Conservation (phyloP, 352 stramenopile genomes). For the Phytopythium ostracodes region DNA sequence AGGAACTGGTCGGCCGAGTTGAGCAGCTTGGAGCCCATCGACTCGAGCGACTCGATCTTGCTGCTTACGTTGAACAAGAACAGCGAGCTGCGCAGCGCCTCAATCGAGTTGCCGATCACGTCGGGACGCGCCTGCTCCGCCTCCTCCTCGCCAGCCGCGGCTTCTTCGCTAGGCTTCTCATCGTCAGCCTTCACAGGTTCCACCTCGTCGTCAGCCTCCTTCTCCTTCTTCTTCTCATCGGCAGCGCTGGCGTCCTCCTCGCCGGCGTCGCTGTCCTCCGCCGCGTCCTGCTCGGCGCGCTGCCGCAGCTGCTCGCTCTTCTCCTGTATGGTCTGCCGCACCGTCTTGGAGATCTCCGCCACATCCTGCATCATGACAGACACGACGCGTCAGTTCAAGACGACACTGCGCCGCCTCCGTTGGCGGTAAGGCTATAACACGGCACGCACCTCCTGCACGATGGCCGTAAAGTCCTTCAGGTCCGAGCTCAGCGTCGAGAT, state of each 20-base stretch:
- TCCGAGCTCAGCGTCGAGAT: constrained; percentile 72
- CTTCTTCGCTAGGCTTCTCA: constrained; percentile 6
- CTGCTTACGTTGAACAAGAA: constrained; percentile 46
- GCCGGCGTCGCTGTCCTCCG: constrained; percentile 14
- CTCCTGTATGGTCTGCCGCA: constrained; percentile 50
- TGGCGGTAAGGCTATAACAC: background rate
- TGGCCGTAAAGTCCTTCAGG: constrained; percentile 62
- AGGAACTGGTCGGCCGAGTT: constrained; percentile 65
- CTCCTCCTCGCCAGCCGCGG: constrained; percentile 1
- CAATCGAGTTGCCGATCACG: constrained; percentile 5
- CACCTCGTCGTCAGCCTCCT: constrained; percentile 3
- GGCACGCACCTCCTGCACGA: constrained; percentile 45
- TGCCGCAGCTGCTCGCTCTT: constrained; percentile 39
- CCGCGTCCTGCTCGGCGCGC: constrained; percentile 23
- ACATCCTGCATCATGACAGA: constrained; percentile 24
- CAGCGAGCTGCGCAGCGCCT: constrained; percentile 33
- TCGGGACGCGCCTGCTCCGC: background rate
- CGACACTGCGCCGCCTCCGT: background rate
- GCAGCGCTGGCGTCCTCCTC: constrained; percentile 11
- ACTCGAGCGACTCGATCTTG: constrained; percentile 34
- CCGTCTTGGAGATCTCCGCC: constrained; percentile 49
- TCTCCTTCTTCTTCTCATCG: constrained; percentile 3
- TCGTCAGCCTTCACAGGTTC: constrained; percentile 10
- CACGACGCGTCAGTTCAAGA: background rate
- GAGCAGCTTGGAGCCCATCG: constrained; percentile 64